phyloP scores from a whole-genome alignment of 1,284 basidiomycete genomes.

The Afroboletus lepidellus region DNA sequence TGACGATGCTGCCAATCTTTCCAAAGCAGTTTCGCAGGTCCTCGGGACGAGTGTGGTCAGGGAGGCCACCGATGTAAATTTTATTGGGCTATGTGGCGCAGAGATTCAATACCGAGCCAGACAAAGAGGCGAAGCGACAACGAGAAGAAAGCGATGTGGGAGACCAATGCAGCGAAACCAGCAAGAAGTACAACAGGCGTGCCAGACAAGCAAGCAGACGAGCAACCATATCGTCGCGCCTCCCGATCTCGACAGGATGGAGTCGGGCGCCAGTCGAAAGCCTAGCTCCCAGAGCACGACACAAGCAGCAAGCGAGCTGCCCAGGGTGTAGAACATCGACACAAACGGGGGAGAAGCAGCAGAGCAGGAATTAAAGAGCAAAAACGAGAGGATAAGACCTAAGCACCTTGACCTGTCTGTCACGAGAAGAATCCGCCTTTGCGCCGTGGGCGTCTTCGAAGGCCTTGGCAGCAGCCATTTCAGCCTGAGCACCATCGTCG shows the following conservation, averaged over 20 bases:
- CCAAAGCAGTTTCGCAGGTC: conserved; percentile 82
- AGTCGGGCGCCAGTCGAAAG: conserved; percentile 25
- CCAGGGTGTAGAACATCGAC: conserved; percentile 20
- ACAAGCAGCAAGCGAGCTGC: conserved; percentile 15
- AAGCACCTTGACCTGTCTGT: conserved; percentile 89
- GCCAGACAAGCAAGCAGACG: conserved; percentile 27
- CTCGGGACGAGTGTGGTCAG: conserved; percentile 79
- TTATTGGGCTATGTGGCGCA: conserved; percentile 79
- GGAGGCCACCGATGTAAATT: conserved; percentile 84
- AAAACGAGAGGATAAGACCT: conserved; percentile 56
- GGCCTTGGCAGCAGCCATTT: conserved; percentile 30
- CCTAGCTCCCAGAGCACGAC: conserved; percentile 18
- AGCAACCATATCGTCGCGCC: conserved; percentile 14
- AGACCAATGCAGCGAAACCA: conserved; percentile 28
- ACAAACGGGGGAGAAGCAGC: conserved; percentile 15
- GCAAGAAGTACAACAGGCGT: conserved; percentile 20
- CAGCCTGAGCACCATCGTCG: conserved; percentile 25
- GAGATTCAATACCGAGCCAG: conserved; percentile 56
- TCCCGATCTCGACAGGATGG: conserved; percentile 18
- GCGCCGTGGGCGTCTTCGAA: conserved; percentile 39
- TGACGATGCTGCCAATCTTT: conserved; percentile 72
- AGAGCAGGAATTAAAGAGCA: conserved; percentile 30
- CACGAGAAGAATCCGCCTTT: conserved; percentile 49
- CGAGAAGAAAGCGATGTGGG: conserved; percentile 45
- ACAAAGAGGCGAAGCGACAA: conserved; percentile 46